Conservation (phyloP, 2,329 filamentous ascomycete genomes). For the Teratosphaeriaceae sp. region DNA sequence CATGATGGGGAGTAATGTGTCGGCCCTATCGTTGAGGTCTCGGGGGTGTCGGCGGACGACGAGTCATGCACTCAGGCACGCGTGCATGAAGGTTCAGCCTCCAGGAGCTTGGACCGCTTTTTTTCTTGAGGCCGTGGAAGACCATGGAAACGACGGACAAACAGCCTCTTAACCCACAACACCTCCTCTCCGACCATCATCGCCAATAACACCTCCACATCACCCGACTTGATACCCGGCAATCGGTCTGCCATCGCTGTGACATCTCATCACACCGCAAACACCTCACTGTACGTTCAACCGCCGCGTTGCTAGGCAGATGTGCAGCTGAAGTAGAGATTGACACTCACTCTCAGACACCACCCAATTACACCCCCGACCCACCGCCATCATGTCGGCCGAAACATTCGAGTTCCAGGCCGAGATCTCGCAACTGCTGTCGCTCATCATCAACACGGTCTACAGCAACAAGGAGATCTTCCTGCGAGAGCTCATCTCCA, state of each 20-base stretch:
- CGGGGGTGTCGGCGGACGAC: not conserved
- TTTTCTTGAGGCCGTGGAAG: no score
- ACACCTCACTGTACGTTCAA: conserved; percentile 4
- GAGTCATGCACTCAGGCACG: no score
- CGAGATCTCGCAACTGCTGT: conserved; percentile 99
- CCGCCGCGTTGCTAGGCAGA: conserved; percentile 6
- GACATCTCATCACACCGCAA: not conserved
- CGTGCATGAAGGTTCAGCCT: no score
- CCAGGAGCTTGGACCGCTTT: no score
- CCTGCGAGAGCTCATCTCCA: conserved; percentile 96
- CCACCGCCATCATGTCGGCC: conserved; percentile 59
- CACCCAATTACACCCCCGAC: conserved; percentile 4
- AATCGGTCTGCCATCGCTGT: conserved; percentile 1
- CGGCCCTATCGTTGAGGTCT: not conserved
- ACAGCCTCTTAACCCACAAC: no score
- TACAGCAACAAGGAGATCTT: conserved; percentile 99
- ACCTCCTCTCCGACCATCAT: not conserved
- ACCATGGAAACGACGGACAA: no score
- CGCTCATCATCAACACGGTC: conserved; percentile 99
- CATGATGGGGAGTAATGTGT: not conserved
- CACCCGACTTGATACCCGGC: conserved; percentile 15
- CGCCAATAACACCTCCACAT: not conserved
- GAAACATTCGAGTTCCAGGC: conserved; percentile 99
- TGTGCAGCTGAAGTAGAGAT: conserved; percentile 1
- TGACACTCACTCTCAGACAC: not conserved